A percentile compares a stretch with the other conserved stretches of the same genome.
Conservation (phyloP, 148 eudicot genomes). For the Rhododendron henanense region DNA sequence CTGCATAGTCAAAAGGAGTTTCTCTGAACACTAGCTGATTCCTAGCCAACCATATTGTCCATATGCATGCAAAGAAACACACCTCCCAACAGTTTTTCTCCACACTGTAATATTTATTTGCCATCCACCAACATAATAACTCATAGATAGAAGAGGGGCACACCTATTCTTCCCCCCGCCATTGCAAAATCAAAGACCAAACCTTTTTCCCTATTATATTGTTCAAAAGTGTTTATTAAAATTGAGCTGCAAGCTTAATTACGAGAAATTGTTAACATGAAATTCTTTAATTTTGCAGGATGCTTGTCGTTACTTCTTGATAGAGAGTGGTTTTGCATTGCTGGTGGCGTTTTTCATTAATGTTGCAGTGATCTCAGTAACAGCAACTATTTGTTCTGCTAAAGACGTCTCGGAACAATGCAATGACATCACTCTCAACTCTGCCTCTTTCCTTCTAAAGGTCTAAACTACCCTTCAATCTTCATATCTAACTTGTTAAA, state of each 20-base stretch:
- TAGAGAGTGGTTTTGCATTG: slow-evolving; percentile 86
- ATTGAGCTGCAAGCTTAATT: neutral
- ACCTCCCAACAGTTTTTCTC: too few relatives aligned
- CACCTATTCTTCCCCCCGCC: too few relatives aligned
- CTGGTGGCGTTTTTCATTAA: slow-evolving; percentile 79
- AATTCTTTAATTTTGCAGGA: slow-evolving; percentile 41
- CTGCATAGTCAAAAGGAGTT: too few relatives aligned
- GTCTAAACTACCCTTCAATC: slow-evolving; percentile 10
- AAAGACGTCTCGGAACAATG: slow-evolving; percentile 40
- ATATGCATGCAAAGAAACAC: too few relatives aligned
- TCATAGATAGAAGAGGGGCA: too few relatives aligned
- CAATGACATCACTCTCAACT: slow-evolving; percentile 53
- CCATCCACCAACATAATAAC: too few relatives aligned
- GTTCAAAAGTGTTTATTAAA: neutral
- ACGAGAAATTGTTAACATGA: neutral
- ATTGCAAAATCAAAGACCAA: too few relatives aligned
- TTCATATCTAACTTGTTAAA: neutral
- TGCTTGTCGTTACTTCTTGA: slow-evolving; percentile 73
- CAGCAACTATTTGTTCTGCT: slow-evolving; percentile 62
- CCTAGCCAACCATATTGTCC: too few relatives aligned
- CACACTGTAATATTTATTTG: too few relatives aligned
- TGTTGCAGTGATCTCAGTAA: slow-evolving; percentile 65
- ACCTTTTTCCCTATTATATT: too few relatives aligned
- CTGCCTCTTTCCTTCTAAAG: slow-evolving; percentile 69
- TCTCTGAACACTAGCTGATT: too few relatives aligned